Conservation (phyloP, 805 yeast genomes). For the Saccharomyces eubayanus region DNA sequence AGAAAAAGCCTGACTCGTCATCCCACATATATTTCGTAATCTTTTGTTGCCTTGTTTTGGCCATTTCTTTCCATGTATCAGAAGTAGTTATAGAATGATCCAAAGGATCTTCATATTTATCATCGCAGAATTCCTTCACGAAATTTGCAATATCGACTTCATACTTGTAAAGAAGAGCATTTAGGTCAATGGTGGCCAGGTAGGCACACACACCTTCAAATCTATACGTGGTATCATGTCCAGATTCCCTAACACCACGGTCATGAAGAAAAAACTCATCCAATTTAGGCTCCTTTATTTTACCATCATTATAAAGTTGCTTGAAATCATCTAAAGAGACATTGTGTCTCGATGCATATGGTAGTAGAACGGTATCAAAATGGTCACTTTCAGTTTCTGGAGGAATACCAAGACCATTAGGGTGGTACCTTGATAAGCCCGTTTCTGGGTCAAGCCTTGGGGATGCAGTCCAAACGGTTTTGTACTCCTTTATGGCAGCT, state of each 20-base stretch:
- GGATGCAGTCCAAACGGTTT: slow-evolving; percentile 62
- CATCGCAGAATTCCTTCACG: slow-evolving; percentile 48
- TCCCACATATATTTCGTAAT: slow-evolving; percentile 78
- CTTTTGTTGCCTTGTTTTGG: slow-evolving; percentile 43
- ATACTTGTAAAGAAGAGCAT: slow-evolving; percentile 79
- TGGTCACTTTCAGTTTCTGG: slow-evolving; percentile 94
- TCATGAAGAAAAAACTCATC: slow-evolving; percentile 88
- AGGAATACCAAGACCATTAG: slow-evolving; percentile 87
- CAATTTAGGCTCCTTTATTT: slow-evolving; percentile 64
- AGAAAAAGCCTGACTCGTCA: slow-evolving; percentile 66
- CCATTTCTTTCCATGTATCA: slow-evolving; percentile 53
- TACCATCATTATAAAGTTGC: slow-evolving; percentile 56
- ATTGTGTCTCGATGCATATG: slow-evolving; percentile 57
- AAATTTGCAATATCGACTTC: slow-evolving; percentile 73
- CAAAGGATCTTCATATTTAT: slow-evolving; percentile 34
- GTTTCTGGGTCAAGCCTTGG: slow-evolving; percentile 70
- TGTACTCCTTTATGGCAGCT: slow-evolving; percentile 84
- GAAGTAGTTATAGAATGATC: slow-evolving; percentile 40
- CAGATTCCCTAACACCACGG: slow-evolving; percentile 90
- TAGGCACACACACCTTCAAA: slow-evolving; percentile 84
- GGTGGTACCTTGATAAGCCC: slow-evolving; percentile 83
- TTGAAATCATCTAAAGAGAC: slow-evolving; percentile 56
- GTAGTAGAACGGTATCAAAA: slow-evolving; percentile 60
- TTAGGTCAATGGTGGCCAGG: slow-evolving; percentile 84
- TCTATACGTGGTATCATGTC: slow-evolving; percentile 90